Evolutionary conservation across 495 filamentous ascomycete genomes (phyloP).

Genomic region (Podospora appendiculata): DNA sequence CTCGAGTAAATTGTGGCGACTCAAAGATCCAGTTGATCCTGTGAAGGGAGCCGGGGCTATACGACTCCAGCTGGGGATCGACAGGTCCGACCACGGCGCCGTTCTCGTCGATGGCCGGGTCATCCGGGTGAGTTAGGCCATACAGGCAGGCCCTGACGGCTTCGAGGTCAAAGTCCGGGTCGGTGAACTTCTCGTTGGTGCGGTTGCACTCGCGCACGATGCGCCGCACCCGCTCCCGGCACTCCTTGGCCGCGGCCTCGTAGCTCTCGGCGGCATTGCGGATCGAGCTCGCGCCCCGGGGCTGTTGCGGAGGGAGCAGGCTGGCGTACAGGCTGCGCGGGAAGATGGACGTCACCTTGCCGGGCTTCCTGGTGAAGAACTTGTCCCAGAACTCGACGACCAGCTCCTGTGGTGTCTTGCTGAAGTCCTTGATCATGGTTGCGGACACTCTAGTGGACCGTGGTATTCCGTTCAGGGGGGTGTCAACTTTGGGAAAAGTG

Average conservation of each 20-base stretch:
- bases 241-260: slow-evolving; percentile 55
- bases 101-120: neutral
- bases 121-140: slow-evolving; percentile 11
- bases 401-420: slow-evolving; percentile 21
- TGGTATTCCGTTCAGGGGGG: too few relatives aligned
- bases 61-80: slow-evolving; percentile 14
- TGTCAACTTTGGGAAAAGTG: too few relatives aligned
- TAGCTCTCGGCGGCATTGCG: slow-evolving; percentile 42
- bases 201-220: slow-evolving; percentile 65
- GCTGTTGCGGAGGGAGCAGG: slow-evolving; percentile 16
- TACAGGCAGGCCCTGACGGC: slow-evolving; percentile 23
- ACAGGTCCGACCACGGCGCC: slow-evolving; percentile 17
- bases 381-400: slow-evolving; percentile 23
- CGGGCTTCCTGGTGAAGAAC: slow-evolving; percentile 22
- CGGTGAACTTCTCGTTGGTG: slow-evolving; percentile 71
- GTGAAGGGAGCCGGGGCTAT: slow-evolving; percentile 17
- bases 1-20: slow-evolving; percentile 61
- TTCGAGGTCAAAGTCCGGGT: slow-evolving; percentile 71
- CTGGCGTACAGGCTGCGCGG: slow-evolving; percentile 21
- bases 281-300: slow-evolving; percentile 11
- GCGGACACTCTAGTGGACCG: neutral
- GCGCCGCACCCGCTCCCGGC: slow-evolving; percentile 55
- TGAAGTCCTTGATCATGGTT: slow-evolving; percentile 9
- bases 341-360: slow-evolving; percentile 24
- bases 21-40: slow-evolving; percentile 59